phyloP scores from a whole-genome alignment of 2,329 filamentous ascomycete species.

The Apiospora marii region DNA sequence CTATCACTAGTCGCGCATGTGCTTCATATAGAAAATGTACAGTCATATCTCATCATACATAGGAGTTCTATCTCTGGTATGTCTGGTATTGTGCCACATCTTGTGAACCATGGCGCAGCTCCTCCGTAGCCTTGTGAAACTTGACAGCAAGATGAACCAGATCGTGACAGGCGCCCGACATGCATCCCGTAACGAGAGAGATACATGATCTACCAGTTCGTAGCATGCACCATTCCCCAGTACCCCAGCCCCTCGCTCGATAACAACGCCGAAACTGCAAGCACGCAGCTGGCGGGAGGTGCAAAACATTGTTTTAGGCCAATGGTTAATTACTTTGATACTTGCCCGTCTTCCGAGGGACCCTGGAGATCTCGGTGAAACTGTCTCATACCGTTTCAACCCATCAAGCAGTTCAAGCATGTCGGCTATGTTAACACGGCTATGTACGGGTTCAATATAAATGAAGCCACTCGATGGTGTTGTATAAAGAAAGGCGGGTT shows the following conservation, averaged over 20 bases:
- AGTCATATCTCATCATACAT: not conserved
- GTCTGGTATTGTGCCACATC: not conserved
- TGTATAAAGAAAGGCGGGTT: not conserved
- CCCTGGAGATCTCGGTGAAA: not conserved
- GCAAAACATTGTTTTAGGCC: slow-evolving; percentile 4
- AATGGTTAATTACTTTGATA: not conserved
- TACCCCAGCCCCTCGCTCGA: not conserved
- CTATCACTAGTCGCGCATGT: not conserved
- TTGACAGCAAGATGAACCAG: not conserved
- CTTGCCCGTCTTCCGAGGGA: not conserved
- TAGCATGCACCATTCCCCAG: not conserved
- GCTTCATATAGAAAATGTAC: not conserved
- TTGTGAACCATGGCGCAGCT: not conserved
- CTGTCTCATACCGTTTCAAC: slow-evolving; percentile 6
- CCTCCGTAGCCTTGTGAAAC: slow-evolving; percentile 8
- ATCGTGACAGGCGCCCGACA: not conserved
- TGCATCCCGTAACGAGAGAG: not conserved
- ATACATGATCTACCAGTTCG: not conserved
- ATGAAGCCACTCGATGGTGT: not conserved
- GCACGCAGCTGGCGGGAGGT: too few species aligned
- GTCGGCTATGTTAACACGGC: not conserved
- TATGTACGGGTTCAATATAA: not conserved
- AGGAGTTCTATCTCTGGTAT: not conserved
- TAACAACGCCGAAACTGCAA: not conserved
- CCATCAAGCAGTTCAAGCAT: not conserved